Evolutionary conservation across 2,329 filamentous ascomycete species (phyloP).

Genomic region (Thyridium curvatum): DNA sequence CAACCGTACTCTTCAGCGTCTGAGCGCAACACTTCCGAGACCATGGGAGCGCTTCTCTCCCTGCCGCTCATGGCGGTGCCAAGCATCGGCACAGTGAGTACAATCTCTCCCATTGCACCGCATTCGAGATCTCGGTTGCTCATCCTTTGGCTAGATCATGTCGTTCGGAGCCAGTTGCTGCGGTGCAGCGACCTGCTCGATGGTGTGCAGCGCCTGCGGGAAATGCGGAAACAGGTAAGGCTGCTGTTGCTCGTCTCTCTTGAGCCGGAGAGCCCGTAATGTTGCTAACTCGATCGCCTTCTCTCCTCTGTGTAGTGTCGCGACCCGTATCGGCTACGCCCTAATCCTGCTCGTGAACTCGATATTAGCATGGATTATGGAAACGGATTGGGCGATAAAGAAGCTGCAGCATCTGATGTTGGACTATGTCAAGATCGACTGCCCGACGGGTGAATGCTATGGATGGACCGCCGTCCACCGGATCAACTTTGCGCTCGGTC

Average conservation of each 20-base stretch:
- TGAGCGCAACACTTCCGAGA: no score
- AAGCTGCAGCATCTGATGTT: slow-evolving; percentile 88
- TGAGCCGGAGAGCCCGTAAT: no score
- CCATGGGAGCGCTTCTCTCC: slow-evolving; percentile 88
- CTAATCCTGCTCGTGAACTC: slow-evolving; percentile 94
- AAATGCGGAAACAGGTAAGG: slow-evolving; percentile 90
- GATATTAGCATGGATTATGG: slow-evolving; percentile 97
- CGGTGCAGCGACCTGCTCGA: slow-evolving; percentile 92
- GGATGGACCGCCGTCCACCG: slow-evolving; percentile 95
- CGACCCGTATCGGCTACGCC: slow-evolving; percentile 93
- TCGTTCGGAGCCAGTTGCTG: slow-evolving; percentile 87
- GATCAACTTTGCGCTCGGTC: slow-evolving; percentile 93
- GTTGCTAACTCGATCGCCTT: no score
- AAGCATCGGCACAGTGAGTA: slow-evolving; percentile 74
- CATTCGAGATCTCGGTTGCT: slow-evolving; percentile 1
- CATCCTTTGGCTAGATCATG: slow-evolving; percentile 47
- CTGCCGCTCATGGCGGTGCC: slow-evolving; percentile 85
- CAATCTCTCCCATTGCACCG: background rate
- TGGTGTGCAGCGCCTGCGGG: slow-evolving; percentile 90
- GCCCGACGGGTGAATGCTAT: slow-evolving; percentile 83
- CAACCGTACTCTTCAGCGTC: no score
- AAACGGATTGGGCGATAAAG: slow-evolving; percentile 96
- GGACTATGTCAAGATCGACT: slow-evolving; percentile 94
- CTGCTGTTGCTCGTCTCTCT: background rate
- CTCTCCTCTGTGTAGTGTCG: slow-evolving; percentile 56